Evolutionary conservation across 305 asterid genomes (phyloP).

Genomic region (Solanum chacoense): DNA sequence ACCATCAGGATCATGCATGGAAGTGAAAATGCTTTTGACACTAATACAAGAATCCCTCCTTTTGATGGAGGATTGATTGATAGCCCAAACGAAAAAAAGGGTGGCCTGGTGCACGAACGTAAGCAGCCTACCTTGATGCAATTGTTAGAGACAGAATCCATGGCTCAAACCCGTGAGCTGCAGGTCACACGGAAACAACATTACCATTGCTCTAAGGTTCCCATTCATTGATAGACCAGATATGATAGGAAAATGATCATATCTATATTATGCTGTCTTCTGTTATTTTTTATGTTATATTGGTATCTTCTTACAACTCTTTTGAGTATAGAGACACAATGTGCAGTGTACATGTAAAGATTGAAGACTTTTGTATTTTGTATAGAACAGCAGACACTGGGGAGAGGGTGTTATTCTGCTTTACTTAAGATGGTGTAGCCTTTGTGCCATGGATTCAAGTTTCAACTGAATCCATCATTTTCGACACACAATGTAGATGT

Average conservation of each 20-base stretch:
- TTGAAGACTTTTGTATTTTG: neutral
- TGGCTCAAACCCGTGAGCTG: neutral
- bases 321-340: neutral
- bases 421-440: neutral
- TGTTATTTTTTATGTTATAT: neutral
- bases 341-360: neutral
- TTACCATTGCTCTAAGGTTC: neutral
- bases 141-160: neutral
- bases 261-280: neutral
- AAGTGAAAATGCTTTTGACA: neutral
- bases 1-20: neutral
- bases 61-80: neutral
- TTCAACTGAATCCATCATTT: neutral
- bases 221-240: neutral
- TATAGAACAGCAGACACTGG: neutral
- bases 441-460: neutral
- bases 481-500: neutral
- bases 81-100: neutral
- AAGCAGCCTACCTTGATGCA: neutral
- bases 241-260: neutral
- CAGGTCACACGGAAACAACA: neutral
- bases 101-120: neutral
- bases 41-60: neutral
- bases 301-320: neutral
- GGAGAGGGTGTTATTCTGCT: neutral